A percentile compares a stretch with the other conserved stretches of the same genome.
These are phyloP conservation scores for Mitragyna speciosa DNA, from an alignment of 257 asterid genomes.

Conservation along the genomic window DNA sequence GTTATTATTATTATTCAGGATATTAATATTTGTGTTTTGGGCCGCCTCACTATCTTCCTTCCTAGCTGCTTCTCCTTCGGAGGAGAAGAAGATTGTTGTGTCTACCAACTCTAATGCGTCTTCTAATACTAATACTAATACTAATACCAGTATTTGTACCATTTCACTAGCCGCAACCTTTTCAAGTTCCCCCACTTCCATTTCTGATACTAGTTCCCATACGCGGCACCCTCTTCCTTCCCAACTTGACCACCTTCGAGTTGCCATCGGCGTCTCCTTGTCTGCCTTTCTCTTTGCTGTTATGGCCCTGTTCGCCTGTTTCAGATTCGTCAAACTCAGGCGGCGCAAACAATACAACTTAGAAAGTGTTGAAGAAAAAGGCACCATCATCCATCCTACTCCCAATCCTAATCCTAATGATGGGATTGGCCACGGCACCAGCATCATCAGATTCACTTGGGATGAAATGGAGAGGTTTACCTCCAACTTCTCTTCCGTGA, in stretches of 20 bases:
- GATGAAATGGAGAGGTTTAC: conserved; percentile 39
- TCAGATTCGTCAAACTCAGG: neutral
- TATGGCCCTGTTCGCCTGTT: conserved; percentile 21
- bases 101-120: neutral
- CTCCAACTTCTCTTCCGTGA: conserved; percentile 40
- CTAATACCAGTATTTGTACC: neutral
- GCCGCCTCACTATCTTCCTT: conserved; percentile 10
- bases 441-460: conserved; percentile 23
- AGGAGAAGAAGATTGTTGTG: neutral
- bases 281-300: neutral
- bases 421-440: neutral
- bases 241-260: neutral
- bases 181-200: neutral
- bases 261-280: neutral
- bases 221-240: too few relatives aligned
- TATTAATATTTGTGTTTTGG: neutral
- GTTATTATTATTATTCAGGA: neutral
- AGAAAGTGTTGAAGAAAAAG: conserved; percentile 1
- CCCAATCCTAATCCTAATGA: neutral
- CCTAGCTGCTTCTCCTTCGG: conserved; percentile 5
- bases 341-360: neutral
- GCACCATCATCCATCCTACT: neutral
- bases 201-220: neutral
- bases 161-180: neutral
- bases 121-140: too few relatives aligned